A percentile compares a stretch with the other conserved stretches of the same genome.
Evolutionary conservation across 495 filamentous ascomycete genomes (phyloP).

Genomic region (Aspergillus nanangensis): DNA sequence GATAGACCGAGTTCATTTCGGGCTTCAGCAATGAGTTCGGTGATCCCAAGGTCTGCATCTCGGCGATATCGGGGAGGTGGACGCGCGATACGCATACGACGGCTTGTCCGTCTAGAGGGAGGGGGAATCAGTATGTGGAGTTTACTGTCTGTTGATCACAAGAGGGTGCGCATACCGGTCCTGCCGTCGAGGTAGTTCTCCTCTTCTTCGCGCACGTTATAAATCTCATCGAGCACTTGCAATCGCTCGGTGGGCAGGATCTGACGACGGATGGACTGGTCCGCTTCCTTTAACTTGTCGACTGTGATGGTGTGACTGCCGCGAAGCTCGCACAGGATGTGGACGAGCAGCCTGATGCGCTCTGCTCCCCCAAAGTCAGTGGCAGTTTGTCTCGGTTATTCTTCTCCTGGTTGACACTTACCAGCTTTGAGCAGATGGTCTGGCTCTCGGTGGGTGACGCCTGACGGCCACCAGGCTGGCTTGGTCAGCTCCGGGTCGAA

Average conservation of each 20-base stretch:
- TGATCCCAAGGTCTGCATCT: slow-evolving; percentile 10
- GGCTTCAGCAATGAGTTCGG: slow-evolving; percentile 5
- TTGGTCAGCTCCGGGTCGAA: slow-evolving; percentile 38
- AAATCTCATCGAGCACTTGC: slow-evolving; percentile 57
- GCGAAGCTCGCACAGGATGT: slow-evolving; percentile 50
- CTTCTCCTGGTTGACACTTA: no score
- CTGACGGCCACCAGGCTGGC: slow-evolving; percentile 76
- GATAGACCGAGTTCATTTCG: slow-evolving; percentile 9
- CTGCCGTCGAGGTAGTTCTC: slow-evolving; percentile 53
- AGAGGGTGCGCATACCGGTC: slow-evolving; percentile 48
- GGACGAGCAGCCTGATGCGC: slow-evolving; percentile 53
- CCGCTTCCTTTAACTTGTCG: slow-evolving; percentile 33
- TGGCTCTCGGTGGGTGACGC: slow-evolving; percentile 67
- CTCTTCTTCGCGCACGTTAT: slow-evolving; percentile 57
- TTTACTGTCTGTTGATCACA: background rate
- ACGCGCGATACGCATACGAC: slow-evolving; percentile 27
- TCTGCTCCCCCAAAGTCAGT: slow-evolving; percentile 48
- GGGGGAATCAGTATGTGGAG: background rate
- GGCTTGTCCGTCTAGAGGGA: slow-evolving; percentile 9
- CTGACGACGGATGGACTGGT: slow-evolving; percentile 39
- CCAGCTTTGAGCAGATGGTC: slow-evolving; percentile 73
- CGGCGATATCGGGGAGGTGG: slow-evolving; percentile 26
- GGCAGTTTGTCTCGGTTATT: no score
- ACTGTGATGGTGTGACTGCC: slow-evolving; percentile 33
- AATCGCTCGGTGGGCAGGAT: slow-evolving; percentile 33